Percentiles rank a stretch among this genome's conserved stretches.
These are phyloP conservation scores for Ogataea angusta DNA, from an alignment of 805 yeast genomes.

Conservation along the genomic window DNA sequence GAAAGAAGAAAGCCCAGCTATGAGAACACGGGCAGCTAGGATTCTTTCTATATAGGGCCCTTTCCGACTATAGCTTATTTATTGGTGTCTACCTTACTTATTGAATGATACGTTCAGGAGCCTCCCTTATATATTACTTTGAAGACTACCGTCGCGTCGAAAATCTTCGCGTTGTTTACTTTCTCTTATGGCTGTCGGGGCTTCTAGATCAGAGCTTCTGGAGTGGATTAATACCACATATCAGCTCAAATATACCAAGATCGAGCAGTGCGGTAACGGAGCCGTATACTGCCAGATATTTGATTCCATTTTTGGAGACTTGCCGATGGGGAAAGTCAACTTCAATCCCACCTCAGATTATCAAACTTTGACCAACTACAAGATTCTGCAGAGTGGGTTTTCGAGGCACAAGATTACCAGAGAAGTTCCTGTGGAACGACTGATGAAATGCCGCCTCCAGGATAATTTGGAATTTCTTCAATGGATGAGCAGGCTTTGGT, in stretches of 20 bases:
- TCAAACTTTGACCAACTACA: conserved; percentile 77
- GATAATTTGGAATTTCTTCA: conserved; percentile 93
- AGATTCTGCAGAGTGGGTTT: conserved; percentile 80
- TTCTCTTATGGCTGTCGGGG: conserved; percentile 44
- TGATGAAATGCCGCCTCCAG: conserved; percentile 85
- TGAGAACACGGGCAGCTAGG: not conserved
- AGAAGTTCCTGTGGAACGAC: conserved; percentile 72
- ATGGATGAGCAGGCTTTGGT: conserved; percentile 86
- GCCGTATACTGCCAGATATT: conserved; percentile 92
- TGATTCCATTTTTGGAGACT: conserved; percentile 79
- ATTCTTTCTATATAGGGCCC: no score
- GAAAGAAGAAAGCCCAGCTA: conserved; percentile 32
- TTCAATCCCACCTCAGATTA: conserved; percentile 70
- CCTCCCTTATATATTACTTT: not conserved
- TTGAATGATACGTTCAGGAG: not conserved
- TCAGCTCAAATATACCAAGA: conserved; percentile 62
- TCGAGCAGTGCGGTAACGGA: conserved; percentile 94
- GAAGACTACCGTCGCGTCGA: conserved; percentile 15
- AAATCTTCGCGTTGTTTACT: conserved; percentile 17
- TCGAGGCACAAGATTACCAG: conserved; percentile 66
- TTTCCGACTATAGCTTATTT: conserved; percentile 17
- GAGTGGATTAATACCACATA: conserved; percentile 80
- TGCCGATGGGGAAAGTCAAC: conserved; percentile 76
- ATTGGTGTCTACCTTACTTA: conserved; percentile 3
- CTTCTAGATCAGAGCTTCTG: conserved; percentile 79